Evolutionary conservation across 2,329 filamentous ascomycete species (phyloP).

Genomic region (Lasiodiplodia sp.): DNA sequence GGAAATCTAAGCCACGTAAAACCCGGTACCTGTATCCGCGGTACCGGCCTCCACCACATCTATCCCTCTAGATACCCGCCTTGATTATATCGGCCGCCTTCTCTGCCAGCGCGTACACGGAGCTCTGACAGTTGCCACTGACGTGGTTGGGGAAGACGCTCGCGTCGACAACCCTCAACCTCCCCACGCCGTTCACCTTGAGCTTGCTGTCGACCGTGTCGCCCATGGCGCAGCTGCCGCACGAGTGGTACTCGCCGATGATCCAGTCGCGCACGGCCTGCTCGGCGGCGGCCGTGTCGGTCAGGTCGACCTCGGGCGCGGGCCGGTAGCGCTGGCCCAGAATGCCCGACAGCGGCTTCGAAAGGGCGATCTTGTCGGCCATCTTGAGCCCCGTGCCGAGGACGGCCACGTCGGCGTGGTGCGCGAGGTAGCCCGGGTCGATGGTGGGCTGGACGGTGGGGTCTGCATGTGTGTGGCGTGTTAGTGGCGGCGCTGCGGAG

Average conservation of each 20-base stretch:
- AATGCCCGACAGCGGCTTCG: background rate
- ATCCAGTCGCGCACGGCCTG: background rate
- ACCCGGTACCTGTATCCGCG: too few species aligned
- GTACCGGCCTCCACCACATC: too few species aligned
- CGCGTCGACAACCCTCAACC: conserved; percentile 32
- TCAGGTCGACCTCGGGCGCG: conserved; percentile 27
- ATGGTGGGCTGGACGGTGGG: conserved; percentile 43
- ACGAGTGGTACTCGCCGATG: conserved; percentile 15
- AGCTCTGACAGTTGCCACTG: conserved; percentile 36
- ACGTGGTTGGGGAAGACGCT: conserved; percentile 31
- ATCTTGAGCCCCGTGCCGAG: conserved; percentile 45
- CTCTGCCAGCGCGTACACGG: conserved; percentile 45
- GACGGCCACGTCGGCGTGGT: conserved; percentile 53
- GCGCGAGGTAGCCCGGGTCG: conserved; percentile 51
- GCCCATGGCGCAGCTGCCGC: conserved; percentile 33
- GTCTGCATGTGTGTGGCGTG: conserved; percentile 33
- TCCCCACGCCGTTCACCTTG: conserved; percentile 38
- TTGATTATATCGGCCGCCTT: conserved; percentile 43
- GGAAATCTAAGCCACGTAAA: too few species aligned
- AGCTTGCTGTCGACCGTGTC: conserved; percentile 41
- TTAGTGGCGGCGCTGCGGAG: background rate
- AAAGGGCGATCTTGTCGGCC: conserved; percentile 42
- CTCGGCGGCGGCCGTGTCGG: conserved; percentile 30
- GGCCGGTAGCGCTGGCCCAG: background rate
- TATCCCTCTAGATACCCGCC: background rate